These are phyloP conservation scores for Talaromyces wortmannii DNA, from an alignment of 495 filamentous ascomycete genomes.

Conservation along the genomic window DNA sequence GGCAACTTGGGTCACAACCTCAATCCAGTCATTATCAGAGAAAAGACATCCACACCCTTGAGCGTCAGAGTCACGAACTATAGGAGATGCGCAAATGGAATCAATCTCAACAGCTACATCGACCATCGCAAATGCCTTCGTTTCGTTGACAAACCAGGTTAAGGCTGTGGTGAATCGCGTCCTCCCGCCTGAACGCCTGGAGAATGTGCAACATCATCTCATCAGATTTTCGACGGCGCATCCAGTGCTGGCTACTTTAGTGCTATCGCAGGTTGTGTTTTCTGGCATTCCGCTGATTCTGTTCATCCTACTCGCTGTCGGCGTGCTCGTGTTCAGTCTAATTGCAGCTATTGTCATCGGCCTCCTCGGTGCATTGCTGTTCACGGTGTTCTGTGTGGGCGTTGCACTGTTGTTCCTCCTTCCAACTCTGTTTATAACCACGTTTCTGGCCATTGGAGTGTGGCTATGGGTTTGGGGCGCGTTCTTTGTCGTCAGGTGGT, in stretches of 20 bases:
- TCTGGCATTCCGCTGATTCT: constrained; percentile 53
- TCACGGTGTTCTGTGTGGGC: constrained; percentile 55
- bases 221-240: constrained; percentile 4
- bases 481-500: constrained; percentile 18
- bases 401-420: constrained; percentile 57
- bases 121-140: neutral
- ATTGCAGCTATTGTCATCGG: constrained; percentile 43
- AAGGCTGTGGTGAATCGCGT: neutral
- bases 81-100: neutral
- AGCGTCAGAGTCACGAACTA: no score
- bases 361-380: constrained; percentile 39
- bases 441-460: constrained; percentile 43
- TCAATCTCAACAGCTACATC: neutral
- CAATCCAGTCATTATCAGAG: no score
- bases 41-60: no score
- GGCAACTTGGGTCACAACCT: no score
- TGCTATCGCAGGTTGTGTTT: constrained; percentile 47
- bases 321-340: constrained; percentile 47
- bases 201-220: constrained; percentile 1
- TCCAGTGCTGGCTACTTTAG: constrained; percentile 32
- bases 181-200: neutral
- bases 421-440: constrained; percentile 55
- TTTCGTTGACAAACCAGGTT: neutral
- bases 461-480: constrained; percentile 57
- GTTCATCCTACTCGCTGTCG: constrained; percentile 52